Percentiles rank a stretch among this genome's conserved stretches.
Evolutionary conservation across 306 rosid genomes (phyloP).

Genomic region (Luffa acutangula): DNA sequence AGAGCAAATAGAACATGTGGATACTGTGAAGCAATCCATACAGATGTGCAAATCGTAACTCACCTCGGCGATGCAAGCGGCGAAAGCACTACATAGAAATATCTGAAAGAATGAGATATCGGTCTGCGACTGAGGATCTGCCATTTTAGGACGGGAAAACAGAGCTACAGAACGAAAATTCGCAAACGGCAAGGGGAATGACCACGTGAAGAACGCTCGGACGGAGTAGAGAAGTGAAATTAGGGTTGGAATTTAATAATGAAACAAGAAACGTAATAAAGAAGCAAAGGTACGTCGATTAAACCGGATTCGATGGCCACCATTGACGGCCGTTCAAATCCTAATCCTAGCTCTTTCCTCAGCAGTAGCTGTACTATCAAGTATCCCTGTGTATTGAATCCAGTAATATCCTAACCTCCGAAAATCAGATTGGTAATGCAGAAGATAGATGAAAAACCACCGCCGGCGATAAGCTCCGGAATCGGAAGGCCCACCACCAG

Average conservation of each 20-base stretch:
- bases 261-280: conserved; percentile 4
- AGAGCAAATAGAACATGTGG: not conserved
- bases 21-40: not conserved
- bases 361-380: not conserved
- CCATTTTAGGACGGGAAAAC: conserved; percentile 26
- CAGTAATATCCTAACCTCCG: not conserved
- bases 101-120: conserved; percentile 61
- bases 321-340: conserved; percentile 15
- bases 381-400: not conserved
- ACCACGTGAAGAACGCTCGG: not conserved
- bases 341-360: not conserved
- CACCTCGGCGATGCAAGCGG: conserved; percentile 96
- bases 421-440: not conserved
- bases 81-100: conserved; percentile 84
- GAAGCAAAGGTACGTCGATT: conserved; percentile 18
- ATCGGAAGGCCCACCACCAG: not conserved
- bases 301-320: conserved; percentile 13
- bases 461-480: conserved; percentile 1
- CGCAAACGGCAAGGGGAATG: conserved; percentile 5
- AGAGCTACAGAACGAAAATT: not conserved
- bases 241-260: not conserved
- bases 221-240: not conserved
- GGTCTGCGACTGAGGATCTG: conserved; percentile 58
- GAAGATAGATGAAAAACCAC: not conserved
- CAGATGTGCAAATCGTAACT: not conserved